Conservation (phyloP, 1,284 basidiomycete genomes). For the Moesziomyces aphidis region DNA sequence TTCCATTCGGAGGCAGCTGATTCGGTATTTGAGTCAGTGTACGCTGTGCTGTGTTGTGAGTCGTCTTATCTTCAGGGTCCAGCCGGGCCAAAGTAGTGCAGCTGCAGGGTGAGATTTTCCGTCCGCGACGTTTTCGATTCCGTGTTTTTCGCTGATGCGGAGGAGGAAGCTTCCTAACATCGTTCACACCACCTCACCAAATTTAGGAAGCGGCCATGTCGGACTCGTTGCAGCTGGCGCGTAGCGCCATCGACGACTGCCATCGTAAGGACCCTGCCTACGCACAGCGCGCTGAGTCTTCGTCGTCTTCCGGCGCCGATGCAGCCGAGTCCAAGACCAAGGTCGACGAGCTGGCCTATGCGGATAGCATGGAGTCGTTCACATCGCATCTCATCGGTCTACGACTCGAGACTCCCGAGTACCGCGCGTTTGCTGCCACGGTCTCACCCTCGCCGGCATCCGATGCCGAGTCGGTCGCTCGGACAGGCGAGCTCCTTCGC, state of each 20-base stretch:
- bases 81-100: background rate
- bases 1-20: too few species aligned
- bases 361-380: slow-evolving; percentile 57
- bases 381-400: slow-evolving; percentile 28
- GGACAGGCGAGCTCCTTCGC: slow-evolving; percentile 40
- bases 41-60: too few species aligned
- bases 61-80: background rate
- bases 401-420: slow-evolving; percentile 34
- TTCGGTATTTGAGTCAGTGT: too few species aligned
- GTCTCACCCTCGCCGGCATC: slow-evolving; percentile 29
- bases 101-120: background rate
- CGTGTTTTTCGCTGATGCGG: background rate
- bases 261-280: slow-evolving; percentile 53
- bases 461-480: slow-evolving; percentile 17
- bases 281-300: slow-evolving; percentile 11
- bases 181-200: background rate
- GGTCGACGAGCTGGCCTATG: slow-evolving; percentile 61
- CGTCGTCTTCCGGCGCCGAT: slow-evolving; percentile 1
- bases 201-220: slow-evolving; percentile 8
- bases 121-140: background rate
- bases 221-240: slow-evolving; percentile 31
- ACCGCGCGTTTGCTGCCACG: slow-evolving; percentile 14
- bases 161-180: background rate
- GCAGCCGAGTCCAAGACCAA: slow-evolving; percentile 7
- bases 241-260: slow-evolving; percentile 45